Evolutionary conservation across 257 asterid species (phyloP), one percentile per base, ranked within the genome.

Genomic region (Solanum pimpinellifolium): DNA sequence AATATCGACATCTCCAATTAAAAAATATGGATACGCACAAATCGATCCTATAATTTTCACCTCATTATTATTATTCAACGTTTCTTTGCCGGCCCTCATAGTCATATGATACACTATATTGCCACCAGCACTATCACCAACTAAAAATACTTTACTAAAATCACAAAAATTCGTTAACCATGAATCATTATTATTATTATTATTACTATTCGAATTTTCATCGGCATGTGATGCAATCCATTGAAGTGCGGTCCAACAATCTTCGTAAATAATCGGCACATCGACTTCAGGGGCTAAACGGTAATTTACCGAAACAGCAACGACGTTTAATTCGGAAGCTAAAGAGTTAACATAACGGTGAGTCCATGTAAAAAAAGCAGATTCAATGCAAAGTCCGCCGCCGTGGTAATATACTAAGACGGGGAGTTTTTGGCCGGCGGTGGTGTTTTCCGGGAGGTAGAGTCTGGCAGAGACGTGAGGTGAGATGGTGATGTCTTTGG

Each of bases 281-380:
- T 78, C 89, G 4, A 87, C 85, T 33, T 91, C 93, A 0, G 93
- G 93, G 21, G 91, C 93, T 6, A 85, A 88, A 4, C 91, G 86
- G 23, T 91, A 91, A 10, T 91, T 89, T 2, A 89, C 91, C 3
- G 91, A 89, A 8, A 91, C 27, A 10, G 21, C 89, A n/a, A 89
- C 10, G 8, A 44, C 88, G 1, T 85, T 72, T 46, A 90, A 81
- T 3, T 47, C 83, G 35, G 89, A 89, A 5, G 75, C 88, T 3
- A 91, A 27, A 14, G 42, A 15, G 37, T 73, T 84, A 12, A 89
- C 66, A 70, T 87, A 89, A 7, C 87, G 78, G 85, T 89, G 91
- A 85, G 56, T 1, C 12, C 72, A 74, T 52, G 56, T 59, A 2
- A 88, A 84, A 52, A 89, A 90, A 11, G 90, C 88, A 5, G 91